Percentiles rank a stretch among this genome's conserved stretches.
These are phyloP conservation scores for Hypocrella siamensis DNA, from an alignment of 2,329 filamentous ascomycete species.

Conservation along the genomic window DNA sequence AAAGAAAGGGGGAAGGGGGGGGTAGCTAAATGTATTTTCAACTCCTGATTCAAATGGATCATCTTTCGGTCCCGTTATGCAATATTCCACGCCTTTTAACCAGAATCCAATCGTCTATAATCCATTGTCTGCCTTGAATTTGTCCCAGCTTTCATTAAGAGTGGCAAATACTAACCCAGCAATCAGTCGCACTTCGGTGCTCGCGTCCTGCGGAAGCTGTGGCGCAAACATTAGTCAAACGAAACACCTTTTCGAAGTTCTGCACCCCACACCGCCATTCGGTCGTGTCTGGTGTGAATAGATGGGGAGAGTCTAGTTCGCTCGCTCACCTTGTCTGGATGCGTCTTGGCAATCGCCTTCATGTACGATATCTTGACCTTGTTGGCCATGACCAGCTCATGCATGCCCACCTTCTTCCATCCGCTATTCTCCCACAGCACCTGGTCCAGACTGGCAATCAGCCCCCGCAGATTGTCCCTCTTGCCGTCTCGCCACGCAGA, in stretches of 20 bases:
- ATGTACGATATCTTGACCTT: slow-evolving; percentile 98
- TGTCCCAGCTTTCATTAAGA: slow-evolving; percentile 59
- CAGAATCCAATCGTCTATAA: slow-evolving; percentile 21
- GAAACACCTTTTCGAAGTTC: too few relatives aligned
- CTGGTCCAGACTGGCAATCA: slow-evolving; percentile 72
- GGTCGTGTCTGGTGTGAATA: too few relatives aligned
- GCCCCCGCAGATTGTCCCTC: slow-evolving; percentile 75
- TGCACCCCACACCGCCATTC: too few relatives aligned
- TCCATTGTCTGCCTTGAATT: slow-evolving; percentile 54
- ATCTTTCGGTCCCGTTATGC: not conserved
- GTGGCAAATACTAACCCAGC: slow-evolving; percentile 51
- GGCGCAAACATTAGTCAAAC: slow-evolving; percentile 6
- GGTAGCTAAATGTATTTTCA: too few relatives aligned
- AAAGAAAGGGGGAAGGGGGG: not conserved
- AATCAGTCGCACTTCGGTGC: slow-evolving; percentile 49
- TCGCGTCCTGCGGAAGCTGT: slow-evolving; percentile 48
- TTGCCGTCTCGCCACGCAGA: slow-evolving; percentile 79
- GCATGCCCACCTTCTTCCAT: slow-evolving; percentile 94
- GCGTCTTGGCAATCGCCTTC: slow-evolving; percentile 97
- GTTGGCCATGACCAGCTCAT: slow-evolving; percentile 79
- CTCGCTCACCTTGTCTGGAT: slow-evolving; percentile 82
- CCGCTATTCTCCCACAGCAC: slow-evolving; percentile 86
- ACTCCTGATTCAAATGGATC: too few relatives aligned
- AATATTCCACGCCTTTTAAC: not conserved
- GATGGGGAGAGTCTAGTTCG: not conserved